Percentiles rank a stretch among this genome's conserved stretches.
These are phyloP conservation scores for Ensete ventricosum DNA, from an alignment of 176 grass and related monocot species.

Conservation along the genomic window DNA sequence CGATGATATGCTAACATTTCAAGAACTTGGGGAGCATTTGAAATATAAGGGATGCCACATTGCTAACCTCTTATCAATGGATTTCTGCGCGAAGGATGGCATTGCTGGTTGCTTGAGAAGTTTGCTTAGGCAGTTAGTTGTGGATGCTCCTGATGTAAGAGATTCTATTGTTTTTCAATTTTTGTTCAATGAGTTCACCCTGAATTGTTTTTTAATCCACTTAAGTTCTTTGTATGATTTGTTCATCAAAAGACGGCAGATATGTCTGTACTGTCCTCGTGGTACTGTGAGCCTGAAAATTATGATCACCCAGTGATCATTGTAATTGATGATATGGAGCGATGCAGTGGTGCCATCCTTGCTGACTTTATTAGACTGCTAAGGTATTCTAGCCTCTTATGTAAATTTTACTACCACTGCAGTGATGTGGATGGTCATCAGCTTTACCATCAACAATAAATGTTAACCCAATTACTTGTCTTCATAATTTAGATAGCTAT, in stretches of 20 bases:
- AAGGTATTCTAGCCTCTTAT: slow-evolving; percentile 30
- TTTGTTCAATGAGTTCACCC: not conserved
- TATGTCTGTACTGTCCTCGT: slow-evolving; percentile 53
- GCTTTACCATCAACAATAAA: not conserved
- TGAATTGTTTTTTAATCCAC: slow-evolving; percentile 11
- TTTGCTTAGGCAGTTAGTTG: slow-evolving; percentile 62
- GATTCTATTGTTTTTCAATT: slow-evolving; percentile 12
- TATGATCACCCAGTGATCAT: slow-evolving; percentile 62
- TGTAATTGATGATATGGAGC: slow-evolving; percentile 82
- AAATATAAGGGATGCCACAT: slow-evolving; percentile 56
- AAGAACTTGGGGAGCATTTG: slow-evolving; percentile 50
- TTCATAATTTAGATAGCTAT: not conserved
- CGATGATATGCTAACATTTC: slow-evolving; percentile 65
- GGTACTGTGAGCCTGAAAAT: slow-evolving; percentile 55
- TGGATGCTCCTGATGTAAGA: slow-evolving; percentile 48
- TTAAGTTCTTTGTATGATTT: slow-evolving; percentile 13
- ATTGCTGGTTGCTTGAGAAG: slow-evolving; percentile 58
- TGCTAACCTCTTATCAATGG: slow-evolving; percentile 46
- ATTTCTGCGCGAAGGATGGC: slow-evolving; percentile 56
- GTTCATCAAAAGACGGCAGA: slow-evolving; percentile 41
- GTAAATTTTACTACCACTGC: not conserved
- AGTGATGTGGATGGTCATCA: not conserved
- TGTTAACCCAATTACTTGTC: not conserved
- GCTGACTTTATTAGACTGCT: slow-evolving; percentile 67
- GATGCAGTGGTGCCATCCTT: slow-evolving; percentile 49